phyloP scores from a whole-genome alignment of 2,329 filamentous ascomycete genomes.

The Golovinomyces cichoracearum region DNA sequence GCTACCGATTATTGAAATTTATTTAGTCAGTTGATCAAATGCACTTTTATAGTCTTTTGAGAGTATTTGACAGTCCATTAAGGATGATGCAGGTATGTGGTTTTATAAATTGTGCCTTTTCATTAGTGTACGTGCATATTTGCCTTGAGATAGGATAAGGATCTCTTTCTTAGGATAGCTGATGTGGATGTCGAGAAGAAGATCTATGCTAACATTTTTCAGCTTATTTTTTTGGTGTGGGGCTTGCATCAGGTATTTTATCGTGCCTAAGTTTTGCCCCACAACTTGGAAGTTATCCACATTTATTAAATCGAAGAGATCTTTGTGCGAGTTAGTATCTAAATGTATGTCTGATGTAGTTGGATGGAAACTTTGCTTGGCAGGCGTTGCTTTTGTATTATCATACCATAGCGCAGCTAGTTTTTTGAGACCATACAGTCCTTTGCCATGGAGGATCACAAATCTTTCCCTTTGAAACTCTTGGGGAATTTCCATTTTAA shows the following conservation, averaged over 20 bases:
- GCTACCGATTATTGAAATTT: background rate
- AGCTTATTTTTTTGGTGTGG: background rate
- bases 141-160: background rate
- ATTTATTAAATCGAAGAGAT: too few relatives aligned
- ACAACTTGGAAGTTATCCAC: too few relatives aligned
- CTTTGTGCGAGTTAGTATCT: too few relatives aligned
- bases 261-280: background rate
- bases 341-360: too few relatives aligned
- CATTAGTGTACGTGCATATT: background rate
- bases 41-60: background rate
- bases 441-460: too few relatives aligned
- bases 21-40: background rate
- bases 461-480: too few relatives aligned
- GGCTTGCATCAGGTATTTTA: background rate
- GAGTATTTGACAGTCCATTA: background rate
- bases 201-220: background rate
- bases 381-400: too few relatives aligned
- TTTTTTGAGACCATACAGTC: too few relatives aligned
- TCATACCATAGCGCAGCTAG: too few relatives aligned
- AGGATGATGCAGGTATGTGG: background rate
- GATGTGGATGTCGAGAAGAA: background rate
- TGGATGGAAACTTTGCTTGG: too few relatives aligned
- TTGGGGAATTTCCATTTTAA: too few relatives aligned
- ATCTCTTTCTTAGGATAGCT: background rate
- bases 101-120: background rate